phyloP scores from a whole-genome alignment of 148 eudicot species.

The Fagopyrum esculentum region DNA sequence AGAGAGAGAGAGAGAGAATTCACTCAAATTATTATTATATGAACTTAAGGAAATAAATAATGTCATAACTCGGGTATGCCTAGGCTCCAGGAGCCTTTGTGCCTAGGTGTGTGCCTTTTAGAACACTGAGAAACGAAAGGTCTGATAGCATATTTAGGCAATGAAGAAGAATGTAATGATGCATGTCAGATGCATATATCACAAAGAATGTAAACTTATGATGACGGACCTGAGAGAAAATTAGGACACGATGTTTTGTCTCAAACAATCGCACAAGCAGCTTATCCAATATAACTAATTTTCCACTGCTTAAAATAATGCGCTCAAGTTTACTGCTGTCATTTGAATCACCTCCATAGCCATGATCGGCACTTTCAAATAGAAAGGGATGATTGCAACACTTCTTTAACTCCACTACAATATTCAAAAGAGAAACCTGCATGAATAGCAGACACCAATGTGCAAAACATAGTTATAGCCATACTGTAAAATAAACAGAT shows the following conservation, averaged over 20 bases:
- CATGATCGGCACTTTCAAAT: slow-evolving; percentile 99
- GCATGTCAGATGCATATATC: not conserved
- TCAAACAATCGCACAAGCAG: slow-evolving; percentile 84
- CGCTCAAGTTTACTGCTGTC: slow-evolving; percentile 92
- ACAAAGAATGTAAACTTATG: not conserved
- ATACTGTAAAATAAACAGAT: not conserved
- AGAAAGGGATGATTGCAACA: slow-evolving; percentile 99
- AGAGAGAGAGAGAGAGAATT: no score
- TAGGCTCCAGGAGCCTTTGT: no score
- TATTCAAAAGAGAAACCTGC: slow-evolving; percentile 96
- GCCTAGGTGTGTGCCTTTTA: no score
- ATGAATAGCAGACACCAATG: slow-evolving; percentile 15
- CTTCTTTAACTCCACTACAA: slow-evolving; percentile 99
- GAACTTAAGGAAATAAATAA: no score
- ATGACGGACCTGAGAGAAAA: slow-evolving; percentile 85
- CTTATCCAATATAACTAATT: slow-evolving; percentile 92
- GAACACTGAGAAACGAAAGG: not conserved
- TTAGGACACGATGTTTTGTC: slow-evolving; percentile 92
- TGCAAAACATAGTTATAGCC: not conserved
- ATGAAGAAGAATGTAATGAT: not conserved
- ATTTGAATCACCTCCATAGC: slow-evolving; percentile 88
- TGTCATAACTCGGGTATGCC: no score
- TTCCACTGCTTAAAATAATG: slow-evolving; percentile 85
- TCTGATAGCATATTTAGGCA: not conserved
- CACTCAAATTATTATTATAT: no score